Evolutionary conservation across 768 basidiomycete genomes (phyloP).

Genomic region (Lenzites betulinus): DNA sequence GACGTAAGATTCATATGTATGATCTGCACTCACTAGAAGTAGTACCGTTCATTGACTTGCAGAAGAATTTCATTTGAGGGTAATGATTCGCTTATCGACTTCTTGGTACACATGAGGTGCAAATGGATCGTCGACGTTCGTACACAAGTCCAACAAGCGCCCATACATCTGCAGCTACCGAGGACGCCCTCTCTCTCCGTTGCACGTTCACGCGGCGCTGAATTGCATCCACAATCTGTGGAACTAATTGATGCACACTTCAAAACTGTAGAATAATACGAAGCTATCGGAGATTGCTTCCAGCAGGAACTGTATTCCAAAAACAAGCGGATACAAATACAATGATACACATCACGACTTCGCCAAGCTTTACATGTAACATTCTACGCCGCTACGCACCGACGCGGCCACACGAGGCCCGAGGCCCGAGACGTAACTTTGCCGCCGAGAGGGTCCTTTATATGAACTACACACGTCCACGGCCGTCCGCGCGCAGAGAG

Average conservation of each 20-base stretch:
- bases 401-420: background rate
- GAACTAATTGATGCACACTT: too few relatives aligned
- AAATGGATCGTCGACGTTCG: background rate
- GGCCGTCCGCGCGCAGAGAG: background rate
- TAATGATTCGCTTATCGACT: too few relatives aligned
- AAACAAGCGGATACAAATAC: slow-evolving; percentile 9
- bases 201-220: too few relatives aligned
- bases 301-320: slow-evolving; percentile 8
- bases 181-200: background rate
- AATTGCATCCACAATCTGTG: too few relatives aligned
- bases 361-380: background rate
- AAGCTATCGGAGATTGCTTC: background rate
- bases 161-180: too few relatives aligned
- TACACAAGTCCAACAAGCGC: slow-evolving; percentile 5
- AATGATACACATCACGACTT: background rate
- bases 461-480: background rate
- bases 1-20: too few relatives aligned
- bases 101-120: too few relatives aligned
- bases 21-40: too few relatives aligned
- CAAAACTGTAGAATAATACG: too few relatives aligned
- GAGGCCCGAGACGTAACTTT: background rate
- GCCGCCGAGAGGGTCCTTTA: background rate
- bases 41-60: too few relatives aligned
- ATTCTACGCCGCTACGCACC: background rate
- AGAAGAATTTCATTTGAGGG: too few relatives aligned